Base-by-base conservation (phyloP, 2,329 filamentous ascomycete species). In the Colletotrichum paranaense region DNA sequence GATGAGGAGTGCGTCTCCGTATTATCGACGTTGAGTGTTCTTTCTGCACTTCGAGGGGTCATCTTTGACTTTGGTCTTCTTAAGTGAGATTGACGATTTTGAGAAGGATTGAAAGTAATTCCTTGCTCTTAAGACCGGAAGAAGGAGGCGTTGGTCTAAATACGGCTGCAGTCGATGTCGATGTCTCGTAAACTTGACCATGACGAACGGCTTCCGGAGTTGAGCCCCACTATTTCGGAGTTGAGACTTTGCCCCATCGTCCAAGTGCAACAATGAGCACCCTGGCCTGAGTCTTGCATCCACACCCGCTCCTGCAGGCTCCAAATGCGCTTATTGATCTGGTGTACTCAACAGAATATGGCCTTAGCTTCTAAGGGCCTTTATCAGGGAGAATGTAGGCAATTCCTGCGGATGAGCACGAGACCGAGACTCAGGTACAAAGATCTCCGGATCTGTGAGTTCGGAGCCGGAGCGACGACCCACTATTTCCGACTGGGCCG, bases 181-280 rank as follows among this genome's bases (percentile, higher is more conserved):
- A 24, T 32, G 22, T 8, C 35, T 53, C 11, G 26, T 57, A 49
- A 19, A 19, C 26, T 56, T 38, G 22, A 22, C 32, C 35, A 38
- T 30, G 42, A 49, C 28, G 65, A 32, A 53, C 26, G 56, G 56
- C 9, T 14, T 55, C 35, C 70, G 66, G 66, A 69, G 53, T 59
- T 59, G 59, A 73, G 66, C 53, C 55, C 70, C 70, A 73, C 12
- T 56, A 9, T 52, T 67, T n/a, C 70, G 66, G 66, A 69, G 70
- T 64, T 69, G 66, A 69, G 55, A 9, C 1, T 4, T 26, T 19
- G 30, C 28, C 22, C 32, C 28, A 8, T 22, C 2, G 3, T 14
- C 56, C n/a, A 22, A 35, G 11, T 35, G 32, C n/a, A 11, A 19
- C 28, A 4, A 4, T 7, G 12, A 26, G 19, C n/a, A 19, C 5